phyloP scores from a whole-genome alignment of 2,329 filamentous ascomycete species.

The Ophiostoma piceae region DNA sequence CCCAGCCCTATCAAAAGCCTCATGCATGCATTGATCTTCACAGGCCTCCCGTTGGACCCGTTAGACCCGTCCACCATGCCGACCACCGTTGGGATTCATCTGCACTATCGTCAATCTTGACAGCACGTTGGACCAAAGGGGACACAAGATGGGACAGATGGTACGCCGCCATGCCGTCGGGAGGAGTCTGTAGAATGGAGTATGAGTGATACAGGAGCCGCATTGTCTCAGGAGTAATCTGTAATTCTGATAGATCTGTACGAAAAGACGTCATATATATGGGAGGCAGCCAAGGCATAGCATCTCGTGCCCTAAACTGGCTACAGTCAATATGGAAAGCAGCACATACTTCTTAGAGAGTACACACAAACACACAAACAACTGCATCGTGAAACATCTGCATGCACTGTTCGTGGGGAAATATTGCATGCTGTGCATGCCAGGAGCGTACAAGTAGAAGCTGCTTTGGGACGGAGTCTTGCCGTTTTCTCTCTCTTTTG shows the following conservation, averaged over 20 bases:
- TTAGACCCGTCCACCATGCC: background rate
- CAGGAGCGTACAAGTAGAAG: background rate
- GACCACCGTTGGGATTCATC: background rate
- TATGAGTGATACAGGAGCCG: background rate
- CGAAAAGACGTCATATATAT: background rate
- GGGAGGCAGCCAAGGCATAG: slow-evolving; percentile 4
- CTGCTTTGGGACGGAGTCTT: background rate
- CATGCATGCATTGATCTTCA: slow-evolving; percentile 1
- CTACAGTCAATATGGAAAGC: background rate
- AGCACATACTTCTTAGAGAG: background rate
- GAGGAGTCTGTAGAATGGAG: background rate
- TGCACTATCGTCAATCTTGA: background rate
- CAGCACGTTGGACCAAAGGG: background rate
- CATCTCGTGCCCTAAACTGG: background rate
- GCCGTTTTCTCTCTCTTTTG: background rate
- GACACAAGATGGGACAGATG: slow-evolving; percentile 13
- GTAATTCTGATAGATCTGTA: background rate
- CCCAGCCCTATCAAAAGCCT: slow-evolving; percentile 1
- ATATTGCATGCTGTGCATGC: background rate
- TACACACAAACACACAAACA: background rate
- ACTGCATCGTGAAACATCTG: slow-evolving; percentile 3
- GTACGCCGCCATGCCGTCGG: background rate
- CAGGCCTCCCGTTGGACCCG: slow-evolving; percentile 1
- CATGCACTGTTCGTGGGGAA: background rate
- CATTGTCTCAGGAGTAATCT: background rate